Evolutionary conservation across 208 protist genomes (phyloP), one percentile per base, ranked within the genome.

Genomic region (Leishmania braziliensis): DNA sequence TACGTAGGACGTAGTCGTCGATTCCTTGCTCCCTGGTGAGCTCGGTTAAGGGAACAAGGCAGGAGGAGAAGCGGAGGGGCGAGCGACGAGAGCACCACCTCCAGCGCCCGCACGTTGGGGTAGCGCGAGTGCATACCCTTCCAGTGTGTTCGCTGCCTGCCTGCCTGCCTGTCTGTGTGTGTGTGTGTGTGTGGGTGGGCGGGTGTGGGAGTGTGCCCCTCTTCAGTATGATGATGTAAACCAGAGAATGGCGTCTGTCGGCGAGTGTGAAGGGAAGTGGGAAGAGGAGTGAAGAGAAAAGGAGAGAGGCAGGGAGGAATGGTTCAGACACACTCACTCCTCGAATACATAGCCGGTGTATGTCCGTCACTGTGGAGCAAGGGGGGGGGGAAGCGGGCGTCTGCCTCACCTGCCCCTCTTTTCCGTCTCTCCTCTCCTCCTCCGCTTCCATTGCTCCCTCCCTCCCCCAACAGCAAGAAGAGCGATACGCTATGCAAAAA

Each of bases 151-250:
- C 69, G 46, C 48, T 51, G 39, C 18, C 29, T 53, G 69, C 53
- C 33, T 5, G 26, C 18, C 69, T 20, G 2, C 8, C 39, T 53
- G 23, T 6, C 6, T 73, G 29, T 73, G 43, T n/a, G 36, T 73
- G 46, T 70, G 65, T 46, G 65, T 46, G 46, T 48, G 72, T 65
- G 70, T 26, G 29, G n/a, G 16, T 5, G 58, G n/a, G 16, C 0
- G 58, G 58, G 58, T 46, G 54, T 14, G 54, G 54, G 54, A 18
- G 54, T 66, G 29, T 6, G 62, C 12, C 66, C 39, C 1, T 26
- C 43, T 54, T 50, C n/a, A 26, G 20, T 23, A 73, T 16, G 46
- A 36, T 26, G 69, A 73, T 73, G 69, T 73, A 73, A 73, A 73
- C 20, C 5, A 73, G 46, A 9, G 9, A 73, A 16, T 2, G 26